Conservation (phyloP, 805 yeast species). For the Hemisphaericaspora nanyangensis region DNA sequence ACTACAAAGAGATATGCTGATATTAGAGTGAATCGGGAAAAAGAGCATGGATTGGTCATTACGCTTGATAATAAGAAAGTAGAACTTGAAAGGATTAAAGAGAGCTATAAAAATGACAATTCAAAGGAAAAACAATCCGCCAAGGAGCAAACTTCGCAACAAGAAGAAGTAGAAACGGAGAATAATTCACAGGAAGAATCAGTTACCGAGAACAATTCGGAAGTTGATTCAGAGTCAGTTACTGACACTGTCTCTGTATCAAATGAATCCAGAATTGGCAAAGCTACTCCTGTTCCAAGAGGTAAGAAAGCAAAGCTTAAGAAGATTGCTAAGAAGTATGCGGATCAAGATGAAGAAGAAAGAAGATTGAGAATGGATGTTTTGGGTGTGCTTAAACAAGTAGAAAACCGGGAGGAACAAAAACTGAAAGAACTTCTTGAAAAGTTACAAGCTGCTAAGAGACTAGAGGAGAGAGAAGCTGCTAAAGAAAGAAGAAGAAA, state of each 20-base stretch:
- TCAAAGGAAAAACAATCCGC: conserved; percentile 5
- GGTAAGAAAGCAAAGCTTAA: conserved; percentile 84
- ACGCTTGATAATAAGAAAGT: conserved; percentile 34
- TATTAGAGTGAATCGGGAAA: conserved; percentile 27
- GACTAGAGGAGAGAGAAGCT: conserved; percentile 27
- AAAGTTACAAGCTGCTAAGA: conserved; percentile 19
- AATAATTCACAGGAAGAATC: not conserved
- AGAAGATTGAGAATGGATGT: conserved; percentile 69
- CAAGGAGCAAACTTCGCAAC: conserved; percentile 12
- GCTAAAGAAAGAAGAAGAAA: conserved; percentile 41
- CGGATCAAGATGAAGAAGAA: conserved; percentile 91
- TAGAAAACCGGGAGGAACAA: conserved; percentile 24
- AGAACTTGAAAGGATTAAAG: conserved; percentile 18
- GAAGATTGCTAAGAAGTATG: conserved; percentile 79
- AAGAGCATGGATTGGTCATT: conserved; percentile 35
- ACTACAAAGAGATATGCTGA: conserved; percentile 32
- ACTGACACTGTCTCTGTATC: not conserved
- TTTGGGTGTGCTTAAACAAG: conserved; percentile 75
- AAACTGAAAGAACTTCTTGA: conserved; percentile 13
- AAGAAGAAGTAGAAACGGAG: conserved; percentile 5
- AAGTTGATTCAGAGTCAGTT: not conserved
- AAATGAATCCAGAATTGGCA: not conserved
- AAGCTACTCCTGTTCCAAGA: conserved; percentile 28
- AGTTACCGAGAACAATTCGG: not conserved
- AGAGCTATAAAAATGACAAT: conserved; percentile 2